Conservation (phyloP, 2,329 filamentous ascomycete genomes). For the Epichloe gansuensis region DNA sequence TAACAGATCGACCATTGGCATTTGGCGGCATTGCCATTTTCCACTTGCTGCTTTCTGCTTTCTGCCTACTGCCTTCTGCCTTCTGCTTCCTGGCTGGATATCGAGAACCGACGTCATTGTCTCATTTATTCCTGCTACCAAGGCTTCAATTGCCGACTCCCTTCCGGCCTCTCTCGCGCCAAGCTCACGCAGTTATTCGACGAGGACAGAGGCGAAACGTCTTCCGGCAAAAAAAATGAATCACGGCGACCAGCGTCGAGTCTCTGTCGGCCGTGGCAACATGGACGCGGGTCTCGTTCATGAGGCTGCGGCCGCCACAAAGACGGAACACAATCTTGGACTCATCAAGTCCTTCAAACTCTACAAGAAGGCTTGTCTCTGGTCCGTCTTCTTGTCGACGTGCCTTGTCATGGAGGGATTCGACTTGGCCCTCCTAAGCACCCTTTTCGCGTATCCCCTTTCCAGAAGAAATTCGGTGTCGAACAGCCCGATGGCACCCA, state of each 20-base stretch:
- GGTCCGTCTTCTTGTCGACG: constrained; percentile 26
- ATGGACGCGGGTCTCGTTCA: constrained; percentile 7
- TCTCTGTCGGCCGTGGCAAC: constrained; percentile 6
- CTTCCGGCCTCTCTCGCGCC: too few species aligned
- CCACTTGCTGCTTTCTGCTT: not conserved
- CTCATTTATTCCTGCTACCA: not conserved
- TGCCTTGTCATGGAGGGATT: constrained; percentile 30
- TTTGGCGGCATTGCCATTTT: not conserved
- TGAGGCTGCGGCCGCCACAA: constrained; percentile 17
- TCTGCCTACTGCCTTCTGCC: not conserved
- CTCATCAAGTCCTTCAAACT: constrained; percentile 25
- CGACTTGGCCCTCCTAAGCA: constrained; percentile 26
- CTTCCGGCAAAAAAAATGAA: not conserved
- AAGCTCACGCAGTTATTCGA: too few species aligned
- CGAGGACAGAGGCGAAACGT: too few species aligned
- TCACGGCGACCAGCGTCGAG: constrained; percentile 1
- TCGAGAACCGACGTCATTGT: not conserved
- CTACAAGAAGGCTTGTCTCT: constrained; percentile 25
- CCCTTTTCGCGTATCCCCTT: constrained; percentile 30
- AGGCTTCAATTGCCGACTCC: too few species aligned
- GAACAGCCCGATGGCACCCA: constrained; percentile 25
- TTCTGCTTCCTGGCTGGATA: not conserved
- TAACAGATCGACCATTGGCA: not conserved
- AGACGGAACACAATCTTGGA: constrained; percentile 22
- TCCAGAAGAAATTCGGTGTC: constrained; percentile 27